These are phyloP conservation scores for Lachnellula suecica DNA, from an alignment of 2,329 filamentous ascomycete species.

Conservation along the genomic window DNA sequence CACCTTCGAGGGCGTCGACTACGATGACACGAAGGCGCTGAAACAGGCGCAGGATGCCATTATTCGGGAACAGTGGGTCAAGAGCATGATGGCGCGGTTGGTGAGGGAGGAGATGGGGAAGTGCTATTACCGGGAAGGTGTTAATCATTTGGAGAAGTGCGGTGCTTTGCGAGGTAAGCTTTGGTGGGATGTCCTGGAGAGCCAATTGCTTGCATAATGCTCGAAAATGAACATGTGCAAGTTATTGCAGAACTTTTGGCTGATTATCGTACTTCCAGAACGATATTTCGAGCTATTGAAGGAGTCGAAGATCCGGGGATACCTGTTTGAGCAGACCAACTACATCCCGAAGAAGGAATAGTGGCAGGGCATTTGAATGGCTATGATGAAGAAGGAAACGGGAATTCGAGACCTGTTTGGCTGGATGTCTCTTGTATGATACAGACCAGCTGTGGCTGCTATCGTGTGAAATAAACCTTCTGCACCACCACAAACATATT, in stretches of 20 bases:
- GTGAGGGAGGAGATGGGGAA: conserved; percentile 82
- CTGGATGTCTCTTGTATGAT: not conserved
- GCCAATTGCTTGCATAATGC: not conserved
- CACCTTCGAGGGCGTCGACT: conserved; percentile 85
- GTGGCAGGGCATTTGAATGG: not conserved
- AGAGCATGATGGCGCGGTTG: conserved; percentile 83
- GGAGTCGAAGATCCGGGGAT: conserved; percentile 74
- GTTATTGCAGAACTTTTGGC: not conserved
- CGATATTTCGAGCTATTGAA: conserved; percentile 77
- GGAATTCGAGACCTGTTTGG: no score
- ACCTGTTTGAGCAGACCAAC: conserved; percentile 78
- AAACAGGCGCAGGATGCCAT: conserved; percentile 83
- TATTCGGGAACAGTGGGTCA: conserved; percentile 84
- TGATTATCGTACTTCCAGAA: conserved; percentile 47
- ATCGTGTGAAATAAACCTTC: no score
- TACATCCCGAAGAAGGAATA: conserved; percentile 54
- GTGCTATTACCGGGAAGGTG: conserved; percentile 81
- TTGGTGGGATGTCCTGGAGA: not conserved
- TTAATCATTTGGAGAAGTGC: conserved; percentile 88
- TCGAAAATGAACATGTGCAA: not conserved
- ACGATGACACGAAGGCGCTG: conserved; percentile 76
- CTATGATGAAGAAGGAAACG: not conserved
- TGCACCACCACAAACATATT: no score
- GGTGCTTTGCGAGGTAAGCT: conserved; percentile 74
- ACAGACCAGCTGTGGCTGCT: not conserved